Percentiles rank a stretch among this genome's conserved stretches.
Conservation (phyloP, 192 early-diverging fungal genomes). For the Backusella parvicylindrica region DNA sequence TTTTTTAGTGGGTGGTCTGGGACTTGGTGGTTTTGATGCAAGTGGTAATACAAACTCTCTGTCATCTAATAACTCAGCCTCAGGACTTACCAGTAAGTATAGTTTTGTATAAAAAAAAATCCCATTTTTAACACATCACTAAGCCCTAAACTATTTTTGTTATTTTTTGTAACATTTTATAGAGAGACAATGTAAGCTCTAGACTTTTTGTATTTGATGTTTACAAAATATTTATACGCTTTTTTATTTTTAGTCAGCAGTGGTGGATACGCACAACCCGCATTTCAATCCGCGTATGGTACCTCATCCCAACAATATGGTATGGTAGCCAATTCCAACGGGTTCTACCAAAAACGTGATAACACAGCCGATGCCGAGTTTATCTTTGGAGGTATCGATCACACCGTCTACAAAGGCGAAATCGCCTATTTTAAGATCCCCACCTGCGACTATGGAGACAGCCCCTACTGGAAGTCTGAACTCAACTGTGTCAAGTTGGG, state of each 20-base stretch:
- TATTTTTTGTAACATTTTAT: neutral
- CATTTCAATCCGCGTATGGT: constrained; percentile 9
- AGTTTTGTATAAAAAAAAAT: neutral
- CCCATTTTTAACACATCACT: neutral
- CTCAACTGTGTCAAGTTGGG: constrained; percentile 23
- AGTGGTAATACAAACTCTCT: constrained; percentile 15
- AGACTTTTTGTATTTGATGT: neutral
- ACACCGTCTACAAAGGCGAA: constrained; percentile 22
- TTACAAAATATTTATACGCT: neutral
- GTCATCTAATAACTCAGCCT: constrained; percentile 11
- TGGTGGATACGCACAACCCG: constrained; percentile 21
- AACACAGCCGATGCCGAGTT: constrained; percentile 19
- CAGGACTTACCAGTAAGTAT: neutral
- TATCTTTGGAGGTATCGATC: constrained; percentile 30
- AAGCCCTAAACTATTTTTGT: neutral
- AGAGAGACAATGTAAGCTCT: constrained; percentile 23
- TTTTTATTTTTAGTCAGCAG: neutral
- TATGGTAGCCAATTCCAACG: neutral
- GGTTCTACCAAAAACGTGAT: constrained; percentile 17
- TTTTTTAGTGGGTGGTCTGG: constrained; percentile 20
- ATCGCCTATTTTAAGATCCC: constrained; percentile 22
- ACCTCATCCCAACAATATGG: constrained; percentile 21
- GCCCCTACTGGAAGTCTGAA: constrained; percentile 24
- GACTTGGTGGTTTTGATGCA: constrained; percentile 21
- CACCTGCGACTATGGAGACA: constrained; percentile 16